Evolutionary conservation across 23 red algal genomes (phyloP), one percentile per base, ranked within the genome.

Genomic region (Gracilaria caudata): DNA sequence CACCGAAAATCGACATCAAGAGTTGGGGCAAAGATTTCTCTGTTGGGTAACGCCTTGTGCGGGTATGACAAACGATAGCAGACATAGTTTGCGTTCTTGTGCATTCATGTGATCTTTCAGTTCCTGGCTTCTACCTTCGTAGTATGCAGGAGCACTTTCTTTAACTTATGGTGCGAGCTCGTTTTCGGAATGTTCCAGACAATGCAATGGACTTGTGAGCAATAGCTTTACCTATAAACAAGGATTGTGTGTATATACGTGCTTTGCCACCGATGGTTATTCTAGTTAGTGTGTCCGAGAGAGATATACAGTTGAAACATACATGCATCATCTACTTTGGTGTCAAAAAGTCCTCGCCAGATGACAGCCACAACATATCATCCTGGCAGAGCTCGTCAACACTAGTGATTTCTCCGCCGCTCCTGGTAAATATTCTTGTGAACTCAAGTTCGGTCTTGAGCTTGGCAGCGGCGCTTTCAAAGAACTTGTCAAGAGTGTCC

Each of bases 351-450:
- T 90, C 94, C 29, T 91, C 76, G 58, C 94, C 94, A 51, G 54
- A 34, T 16, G 94, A 97, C 30, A 97, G 84, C 94, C 94, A 97
- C 47, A 97, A 36, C 76, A 79, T 77, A 80, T 97, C 94, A 36
- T 89, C 94, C 10, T 68, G 80, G 36, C 87, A 92, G 60, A 97
- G 51, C 60, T 97, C 89, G 57, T 97, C 89, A 1, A 93, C 28
- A 37, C 43, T 47, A 25, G 37, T 77, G 59, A 97, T 90, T 78
- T 97, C 89, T 43, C 74, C 89, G 26, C 94, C 94, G 40, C 86
- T 91, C 26, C 94, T 54, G 12, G 94, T 93, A 49, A 92, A 97
- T 0, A 91, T 73, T 37, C 88, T 65, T 17, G 23, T n/a, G 32
- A 93, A 73, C 51, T 11, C 23, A 16, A 29, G 73, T 32, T 81